These are phyloP conservation scores for Desmodesmus armatus DNA, from an alignment of 139 green algal genomes.

Conservation along the genomic window DNA sequence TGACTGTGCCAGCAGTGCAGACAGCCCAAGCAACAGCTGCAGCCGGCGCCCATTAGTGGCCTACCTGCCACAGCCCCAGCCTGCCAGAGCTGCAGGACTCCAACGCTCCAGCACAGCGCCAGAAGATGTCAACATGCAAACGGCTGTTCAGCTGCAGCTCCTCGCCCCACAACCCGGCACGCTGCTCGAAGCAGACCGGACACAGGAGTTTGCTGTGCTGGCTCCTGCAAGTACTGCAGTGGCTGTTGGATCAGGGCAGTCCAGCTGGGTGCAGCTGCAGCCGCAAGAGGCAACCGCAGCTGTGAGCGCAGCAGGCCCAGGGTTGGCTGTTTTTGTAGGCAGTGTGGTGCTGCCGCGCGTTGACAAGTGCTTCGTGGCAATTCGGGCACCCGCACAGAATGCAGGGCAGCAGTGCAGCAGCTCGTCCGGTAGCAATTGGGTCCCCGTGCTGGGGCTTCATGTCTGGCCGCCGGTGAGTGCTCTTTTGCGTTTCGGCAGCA, in stretches of 20 bases:
- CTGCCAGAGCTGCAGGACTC: background rate
- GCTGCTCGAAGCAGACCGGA: conserved; percentile 60
- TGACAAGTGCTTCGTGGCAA: conserved; percentile 11
- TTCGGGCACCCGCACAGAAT: background rate
- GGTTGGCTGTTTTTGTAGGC: background rate
- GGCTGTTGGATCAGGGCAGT: conserved; percentile 27
- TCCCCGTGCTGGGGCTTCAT: background rate
- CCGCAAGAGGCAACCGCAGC: background rate
- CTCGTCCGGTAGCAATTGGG: background rate
- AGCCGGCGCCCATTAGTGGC: too few relatives aligned
- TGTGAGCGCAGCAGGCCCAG: background rate
- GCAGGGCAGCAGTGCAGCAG: background rate
- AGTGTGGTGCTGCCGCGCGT: background rate
- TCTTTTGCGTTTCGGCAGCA: background rate
- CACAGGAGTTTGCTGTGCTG: conserved; percentile 55
- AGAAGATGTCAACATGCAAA: background rate
- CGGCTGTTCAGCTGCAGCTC: conserved; percentile 54
- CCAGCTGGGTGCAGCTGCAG: conserved; percentile 7
- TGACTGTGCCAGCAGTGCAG: conserved; percentile 47
- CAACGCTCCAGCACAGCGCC: background rate
- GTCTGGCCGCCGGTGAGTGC: background rate
- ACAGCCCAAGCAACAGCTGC: conserved; percentile 55
- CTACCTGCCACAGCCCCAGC: conserved; percentile 40
- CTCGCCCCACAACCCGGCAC: conserved; percentile 42
- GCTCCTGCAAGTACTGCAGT: conserved; percentile 44